A percentile compares a stretch with the other conserved stretches of the same genome.
Evolutionary conservation across 768 basidiomycete species (phyloP).

Genomic region (Boletellus ananiceps): DNA sequence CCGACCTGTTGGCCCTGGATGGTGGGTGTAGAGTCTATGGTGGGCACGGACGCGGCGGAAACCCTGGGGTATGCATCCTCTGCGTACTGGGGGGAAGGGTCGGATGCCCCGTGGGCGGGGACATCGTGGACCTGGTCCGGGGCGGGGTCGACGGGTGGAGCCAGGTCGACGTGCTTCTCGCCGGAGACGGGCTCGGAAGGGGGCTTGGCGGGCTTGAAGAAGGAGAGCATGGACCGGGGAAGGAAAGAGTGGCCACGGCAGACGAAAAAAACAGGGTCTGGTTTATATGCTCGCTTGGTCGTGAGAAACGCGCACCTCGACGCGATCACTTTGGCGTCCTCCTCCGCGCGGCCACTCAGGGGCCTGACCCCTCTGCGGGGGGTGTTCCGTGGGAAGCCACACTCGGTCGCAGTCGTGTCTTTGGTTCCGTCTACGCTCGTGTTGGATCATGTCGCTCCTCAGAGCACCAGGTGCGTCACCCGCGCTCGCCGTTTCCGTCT

Average conservation of each 20-base stretch:
- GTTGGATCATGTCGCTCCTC: conserved; percentile 42
- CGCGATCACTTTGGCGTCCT: too few relatives aligned
- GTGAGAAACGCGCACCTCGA: conserved; percentile 23
- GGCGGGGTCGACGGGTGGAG: neutral
- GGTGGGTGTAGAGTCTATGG: conserved; percentile 23
- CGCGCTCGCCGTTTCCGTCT: conserved; percentile 33
- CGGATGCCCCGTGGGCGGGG: neutral
- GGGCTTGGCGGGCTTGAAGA: conserved; percentile 19
- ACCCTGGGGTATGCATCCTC: conserved; percentile 7
- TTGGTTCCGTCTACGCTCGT: neutral
- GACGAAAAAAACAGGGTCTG: conserved; percentile 3
- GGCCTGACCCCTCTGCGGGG: conserved; percentile 11
- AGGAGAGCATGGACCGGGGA: conserved; percentile 19
- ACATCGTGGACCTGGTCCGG: conserved; percentile 2
- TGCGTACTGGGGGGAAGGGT: neutral
- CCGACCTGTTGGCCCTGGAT: conserved; percentile 14
- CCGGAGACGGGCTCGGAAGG: conserved; percentile 2
- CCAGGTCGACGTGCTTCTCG: neutral
- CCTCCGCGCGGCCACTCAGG: conserved; percentile 8
- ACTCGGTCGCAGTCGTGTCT: neutral
- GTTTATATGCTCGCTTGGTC: conserved; percentile 28
- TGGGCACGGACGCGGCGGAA: conserved; percentile 18
- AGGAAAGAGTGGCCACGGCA: neutral
- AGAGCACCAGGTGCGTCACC: conserved; percentile 31
- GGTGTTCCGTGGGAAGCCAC: conserved; percentile 15